Conservation (phyloP, 2,329 filamentous ascomycete species). For the Hymenoscyphus albidus region DNA sequence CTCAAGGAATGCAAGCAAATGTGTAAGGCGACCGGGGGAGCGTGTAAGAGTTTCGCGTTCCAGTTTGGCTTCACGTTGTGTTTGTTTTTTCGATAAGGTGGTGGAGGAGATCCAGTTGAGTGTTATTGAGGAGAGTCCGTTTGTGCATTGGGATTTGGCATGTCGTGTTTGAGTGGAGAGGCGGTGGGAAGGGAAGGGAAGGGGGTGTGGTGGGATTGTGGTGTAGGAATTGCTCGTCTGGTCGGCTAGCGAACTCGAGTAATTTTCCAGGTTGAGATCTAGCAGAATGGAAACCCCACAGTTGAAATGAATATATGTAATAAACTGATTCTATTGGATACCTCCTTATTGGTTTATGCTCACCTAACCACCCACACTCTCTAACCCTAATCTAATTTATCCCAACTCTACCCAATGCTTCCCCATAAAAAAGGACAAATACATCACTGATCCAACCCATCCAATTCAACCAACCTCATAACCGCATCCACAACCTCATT, state of each 20-base stretch:
- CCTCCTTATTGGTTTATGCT: no score
- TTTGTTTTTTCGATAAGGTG: constrained; percentile 17
- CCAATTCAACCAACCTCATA: constrained; percentile 77
- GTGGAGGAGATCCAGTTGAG: constrained; percentile 21
- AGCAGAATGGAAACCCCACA: no score
- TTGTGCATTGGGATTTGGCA: constrained; percentile 18
- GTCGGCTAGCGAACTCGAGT: no score
- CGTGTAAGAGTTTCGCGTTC: constrained; percentile 16
- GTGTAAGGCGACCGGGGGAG: constrained; percentile 7
- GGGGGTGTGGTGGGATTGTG: neutral
- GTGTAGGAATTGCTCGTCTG: no score
- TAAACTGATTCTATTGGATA: no score
- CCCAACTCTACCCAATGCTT: neutral
- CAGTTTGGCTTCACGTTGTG: constrained; percentile 15
- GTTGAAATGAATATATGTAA: no score
- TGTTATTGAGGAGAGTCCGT: constrained; percentile 11
- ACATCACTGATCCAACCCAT: constrained; percentile 65
- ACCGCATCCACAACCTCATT: constrained; percentile 74
- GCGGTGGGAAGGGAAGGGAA: no score
- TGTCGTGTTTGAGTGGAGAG: constrained; percentile 10
- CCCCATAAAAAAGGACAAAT: neutral
- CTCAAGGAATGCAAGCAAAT: constrained; percentile 12
- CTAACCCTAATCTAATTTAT: neutral
- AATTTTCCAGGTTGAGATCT: no score
- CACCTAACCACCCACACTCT: neutral